These are phyloP conservation scores for Plantago elongata DNA, from an alignment of 257 asterid species.

Conservation along the genomic window DNA sequence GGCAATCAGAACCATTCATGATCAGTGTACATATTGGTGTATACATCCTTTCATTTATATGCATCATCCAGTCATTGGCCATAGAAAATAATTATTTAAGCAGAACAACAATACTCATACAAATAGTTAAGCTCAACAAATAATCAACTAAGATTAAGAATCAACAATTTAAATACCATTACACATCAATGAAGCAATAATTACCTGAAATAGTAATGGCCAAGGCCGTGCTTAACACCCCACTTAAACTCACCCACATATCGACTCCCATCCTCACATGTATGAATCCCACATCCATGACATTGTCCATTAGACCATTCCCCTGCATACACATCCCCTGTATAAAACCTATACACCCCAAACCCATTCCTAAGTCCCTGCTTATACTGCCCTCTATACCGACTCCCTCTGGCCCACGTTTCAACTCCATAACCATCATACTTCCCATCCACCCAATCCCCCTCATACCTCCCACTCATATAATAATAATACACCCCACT, in stretches of 20 bases:
- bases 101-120: too few species aligned
- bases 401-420: slow-evolving; percentile 54
- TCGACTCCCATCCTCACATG: slow-evolving; percentile 45
- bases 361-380: slow-evolving; percentile 44
- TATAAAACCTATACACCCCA: slow-evolving; percentile 40
- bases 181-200: background rate
- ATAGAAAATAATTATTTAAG: too few species aligned
- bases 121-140: too few species aligned
- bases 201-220: slow-evolving; percentile 48
- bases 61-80: too few species aligned
- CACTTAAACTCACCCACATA: slow-evolving; percentile 46
- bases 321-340: slow-evolving; percentile 50
- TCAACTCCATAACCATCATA: slow-evolving; percentile 49
- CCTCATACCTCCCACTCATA: slow-evolving; percentile 41
- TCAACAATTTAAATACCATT: background rate
- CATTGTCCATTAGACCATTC: slow-evolving; percentile 53
- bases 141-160: background rate
- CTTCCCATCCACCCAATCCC: slow-evolving; percentile 54
- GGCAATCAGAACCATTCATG: too few species aligned
- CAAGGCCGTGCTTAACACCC: slow-evolving; percentile 55
- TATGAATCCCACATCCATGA: slow-evolving; percentile 44
- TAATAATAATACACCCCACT: slow-evolving; percentile 40
- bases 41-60: too few species aligned
- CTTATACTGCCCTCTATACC: slow-evolving; percentile 44
- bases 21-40: too few species aligned